A percentile compares a stretch with the other conserved stretches of the same genome.
Evolutionary conservation across 2,329 filamentous ascomycete genomes (phyloP).

Genomic region (Coleophoma eucalyptorum): DNA sequence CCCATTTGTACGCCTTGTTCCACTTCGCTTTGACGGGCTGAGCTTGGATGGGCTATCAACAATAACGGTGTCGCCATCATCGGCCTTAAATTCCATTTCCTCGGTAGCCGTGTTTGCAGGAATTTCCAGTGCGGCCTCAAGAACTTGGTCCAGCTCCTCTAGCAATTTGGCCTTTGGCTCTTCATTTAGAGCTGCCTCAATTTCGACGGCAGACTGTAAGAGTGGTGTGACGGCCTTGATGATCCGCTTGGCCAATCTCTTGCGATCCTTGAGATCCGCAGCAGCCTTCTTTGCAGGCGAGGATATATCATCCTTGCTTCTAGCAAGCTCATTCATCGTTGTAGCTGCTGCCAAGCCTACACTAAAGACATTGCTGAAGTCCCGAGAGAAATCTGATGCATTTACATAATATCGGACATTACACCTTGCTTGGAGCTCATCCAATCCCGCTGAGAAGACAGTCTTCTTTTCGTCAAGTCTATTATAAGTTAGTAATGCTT

Average conservation of each 20-base stretch:
- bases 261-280: conserved; percentile 73
- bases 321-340: conserved; percentile 12
- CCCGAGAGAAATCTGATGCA: conserved; percentile 51
- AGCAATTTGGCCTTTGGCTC: conserved; percentile 67
- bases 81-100: conserved; percentile 35
- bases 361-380: conserved; percentile 51
- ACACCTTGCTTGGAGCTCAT: conserved; percentile 46
- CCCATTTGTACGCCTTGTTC: conserved; percentile 1
- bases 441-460: conserved; percentile 51
- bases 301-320: conserved; percentile 24
- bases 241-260: conserved; percentile 84
- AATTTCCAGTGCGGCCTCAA: conserved; percentile 62
- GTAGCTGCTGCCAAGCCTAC: conserved; percentile 37
- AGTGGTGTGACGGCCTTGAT: conserved; percentile 77
- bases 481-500: conserved; percentile 32
- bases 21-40: background rate
- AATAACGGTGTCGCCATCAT: conserved; percentile 30
- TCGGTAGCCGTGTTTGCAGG: conserved; percentile 34
- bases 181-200: conserved; percentile 76
- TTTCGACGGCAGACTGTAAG: conserved; percentile 70
- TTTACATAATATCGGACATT: conserved; percentile 52
- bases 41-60: conserved; percentile 6
- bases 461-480: conserved; percentile 58
- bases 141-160: conserved; percentile 68
- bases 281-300: conserved; percentile 33